Percentiles rank a stretch among this genome's conserved stretches.
These are phyloP conservation scores for Suhomyces bolitotheri DNA, from an alignment of 1,139 yeast genomes.

Conservation along the genomic window DNA sequence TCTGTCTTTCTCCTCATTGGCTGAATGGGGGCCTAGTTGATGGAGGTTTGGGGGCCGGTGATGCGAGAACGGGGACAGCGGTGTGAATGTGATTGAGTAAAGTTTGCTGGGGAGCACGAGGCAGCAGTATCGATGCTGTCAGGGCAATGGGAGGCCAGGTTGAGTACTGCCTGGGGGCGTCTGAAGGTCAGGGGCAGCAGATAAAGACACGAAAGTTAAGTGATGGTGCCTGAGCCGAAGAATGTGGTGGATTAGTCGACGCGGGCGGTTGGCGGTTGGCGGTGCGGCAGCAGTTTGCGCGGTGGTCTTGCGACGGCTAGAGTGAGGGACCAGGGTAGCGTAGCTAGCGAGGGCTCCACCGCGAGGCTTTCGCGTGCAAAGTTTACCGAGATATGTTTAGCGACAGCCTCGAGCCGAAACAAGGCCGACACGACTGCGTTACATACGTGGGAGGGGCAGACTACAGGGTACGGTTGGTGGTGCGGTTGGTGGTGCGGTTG, in stretches of 20 bases:
- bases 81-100: no score
- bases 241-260: conserved; percentile 4
- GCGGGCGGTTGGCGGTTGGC: conserved; percentile 1
- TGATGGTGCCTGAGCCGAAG: neutral
- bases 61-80: neutral
- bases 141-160: neutral
- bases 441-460: no score
- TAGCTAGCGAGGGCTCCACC: neutral
- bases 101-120: neutral
- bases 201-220: no score
- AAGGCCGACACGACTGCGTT: no score
- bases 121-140: no score
- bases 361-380: no score
- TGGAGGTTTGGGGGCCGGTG: neutral
- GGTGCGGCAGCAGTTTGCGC: neutral
- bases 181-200: neutral
- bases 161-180: neutral
- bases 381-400: no score
- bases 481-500: no score
- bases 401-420: no score
- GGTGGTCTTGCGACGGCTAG: neutral
- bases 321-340: neutral
- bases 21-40: neutral
- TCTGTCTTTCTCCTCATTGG: conserved; percentile 16
- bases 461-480: no score